A percentile compares a stretch with the other conserved stretches of the same genome.
Conservation (phyloP, 2,329 filamentous ascomycete genomes). For the Colletotrichum phormii region DNA sequence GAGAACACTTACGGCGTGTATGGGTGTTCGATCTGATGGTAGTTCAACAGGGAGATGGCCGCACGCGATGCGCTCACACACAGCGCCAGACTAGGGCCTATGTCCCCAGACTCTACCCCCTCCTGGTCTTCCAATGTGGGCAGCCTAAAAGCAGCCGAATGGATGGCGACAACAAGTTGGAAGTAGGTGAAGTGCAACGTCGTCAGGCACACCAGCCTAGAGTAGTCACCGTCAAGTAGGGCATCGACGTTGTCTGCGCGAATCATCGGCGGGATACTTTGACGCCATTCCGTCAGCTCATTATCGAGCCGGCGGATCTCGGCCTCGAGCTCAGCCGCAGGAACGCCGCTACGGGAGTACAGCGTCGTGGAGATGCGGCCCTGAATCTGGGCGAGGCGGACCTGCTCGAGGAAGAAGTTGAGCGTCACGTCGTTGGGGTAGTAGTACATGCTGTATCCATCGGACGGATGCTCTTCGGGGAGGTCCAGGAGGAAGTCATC, state of each 20-base stretch:
- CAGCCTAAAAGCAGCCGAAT: slow-evolving; percentile 25
- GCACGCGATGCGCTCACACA: slow-evolving; percentile 28
- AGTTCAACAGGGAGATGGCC: slow-evolving; percentile 30
- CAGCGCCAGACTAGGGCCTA: slow-evolving; percentile 13
- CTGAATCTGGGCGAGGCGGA: slow-evolving; percentile 30
- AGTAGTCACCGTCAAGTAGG: slow-evolving; percentile 25
- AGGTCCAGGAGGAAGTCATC: slow-evolving; percentile 32
- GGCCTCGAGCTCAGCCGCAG: slow-evolving; percentile 26
- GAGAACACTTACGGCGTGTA: slow-evolving; percentile 15
- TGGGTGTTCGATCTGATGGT: slow-evolving; percentile 25
- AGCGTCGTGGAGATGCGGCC: slow-evolving; percentile 9
- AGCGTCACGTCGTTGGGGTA: slow-evolving; percentile 25
- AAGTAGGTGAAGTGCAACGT: slow-evolving; percentile 33
- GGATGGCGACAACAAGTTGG: slow-evolving; percentile 30
- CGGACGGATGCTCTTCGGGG: slow-evolving; percentile 29
- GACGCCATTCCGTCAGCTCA: slow-evolving; percentile 31
- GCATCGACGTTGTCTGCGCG: slow-evolving; percentile 27
- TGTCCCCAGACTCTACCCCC: slow-evolving; percentile 10
- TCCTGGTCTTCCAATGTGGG: slow-evolving; percentile 22
- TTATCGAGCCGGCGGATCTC: slow-evolving; percentile 27
- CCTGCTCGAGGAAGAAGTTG: slow-evolving; percentile 32
- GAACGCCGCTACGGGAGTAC: slow-evolving; percentile 11
- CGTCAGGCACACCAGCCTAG: slow-evolving; percentile 19
- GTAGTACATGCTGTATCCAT: slow-evolving; percentile 29
- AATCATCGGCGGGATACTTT: slow-evolving; percentile 33